A percentile compares a stretch with the other conserved stretches of the same genome.
Evolutionary conservation across 305 asterid genomes (phyloP).

Genomic region (Solanum hybrid): DNA sequence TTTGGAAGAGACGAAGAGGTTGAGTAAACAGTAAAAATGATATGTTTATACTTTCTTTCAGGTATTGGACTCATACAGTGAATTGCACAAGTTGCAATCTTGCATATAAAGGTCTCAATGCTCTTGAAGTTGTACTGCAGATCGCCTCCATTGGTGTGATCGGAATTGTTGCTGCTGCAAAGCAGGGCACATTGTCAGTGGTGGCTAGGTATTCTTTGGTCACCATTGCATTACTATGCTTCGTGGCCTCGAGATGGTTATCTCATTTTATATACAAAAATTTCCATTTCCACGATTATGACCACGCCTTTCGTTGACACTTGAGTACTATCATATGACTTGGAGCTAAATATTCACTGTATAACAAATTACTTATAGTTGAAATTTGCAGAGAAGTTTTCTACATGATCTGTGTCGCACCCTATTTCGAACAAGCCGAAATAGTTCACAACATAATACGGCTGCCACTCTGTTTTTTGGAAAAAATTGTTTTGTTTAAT

Average conservation of each 20-base stretch:
- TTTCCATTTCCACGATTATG: conserved; percentile 78
- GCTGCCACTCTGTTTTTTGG: too few relatives aligned
- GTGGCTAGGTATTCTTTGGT: conserved; percentile 37
- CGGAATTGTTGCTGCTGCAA: conserved; percentile 59
- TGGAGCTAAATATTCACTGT: background rate
- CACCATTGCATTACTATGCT: conserved; percentile 48
- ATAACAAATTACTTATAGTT: background rate
- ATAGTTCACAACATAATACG: too few relatives aligned
- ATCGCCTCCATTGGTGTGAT: conserved; percentile 35
- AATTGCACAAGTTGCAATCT: conserved; percentile 68
- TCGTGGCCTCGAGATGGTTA: conserved; percentile 71
- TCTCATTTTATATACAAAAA: conserved; percentile 65
- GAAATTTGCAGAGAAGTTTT: background rate
- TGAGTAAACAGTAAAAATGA: background rate
- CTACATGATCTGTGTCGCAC: background rate
- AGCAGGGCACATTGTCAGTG: conserved; percentile 40
- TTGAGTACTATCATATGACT: background rate
- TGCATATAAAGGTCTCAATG: conserved; percentile 53
- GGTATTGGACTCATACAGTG: conserved; percentile 81
- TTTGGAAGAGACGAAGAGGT: background rate
- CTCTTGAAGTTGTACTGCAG: conserved; percentile 44
- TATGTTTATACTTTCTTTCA: conserved; percentile 12
- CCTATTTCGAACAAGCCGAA: too few relatives aligned
- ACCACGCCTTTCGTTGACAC: conserved; percentile 62
- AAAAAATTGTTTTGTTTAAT: too few relatives aligned